Evolutionary conservation across 495 filamentous ascomycete genomes (phyloP), one percentile per base, ranked within the genome.

Genomic region (Lepraria neglecta): DNA sequence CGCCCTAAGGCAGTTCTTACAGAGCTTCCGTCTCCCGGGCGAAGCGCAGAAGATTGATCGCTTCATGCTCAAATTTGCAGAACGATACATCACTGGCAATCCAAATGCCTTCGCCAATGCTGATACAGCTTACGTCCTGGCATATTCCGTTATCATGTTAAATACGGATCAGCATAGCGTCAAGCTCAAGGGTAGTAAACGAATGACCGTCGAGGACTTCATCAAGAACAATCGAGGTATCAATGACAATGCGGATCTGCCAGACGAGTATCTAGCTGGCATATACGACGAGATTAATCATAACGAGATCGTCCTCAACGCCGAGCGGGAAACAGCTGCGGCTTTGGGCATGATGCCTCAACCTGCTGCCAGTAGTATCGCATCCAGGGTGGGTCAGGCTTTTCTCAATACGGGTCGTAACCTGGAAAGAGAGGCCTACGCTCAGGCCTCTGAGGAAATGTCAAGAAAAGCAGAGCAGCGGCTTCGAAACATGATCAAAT

Each of bases 21-120:
- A 99, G 73, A 87, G 89, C 51, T 99, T 99, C 77, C 87, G 94
- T 35, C 76, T 99, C 12, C 94, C 94, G 1, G 94, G 94, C 48
- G 94, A 99, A 72, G 92, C 92, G 1, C 94, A 99, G 71, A 99
- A 99, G 77, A 99, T 99, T 65, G 94, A 99, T 83, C 88, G 94
- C 42, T 96, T 97, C 74, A 97, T 99, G 94, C 79, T 97, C 55
- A 99, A 99, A 72, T 99, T 97, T 74, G 95, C 94, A 45, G 90
- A 97, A 68, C 85, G 92, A 30, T 99, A 99, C 69, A 86, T 92
- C 42, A 87, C 84, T 43, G 91, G 91, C 33, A 99, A 99, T 65
- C 94, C 94, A 1, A 95, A 96, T 69, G 92, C 94, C 5, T 99
- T 96, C 70, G 94, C 94, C 19, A 99, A 97, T 71, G 94, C 94